Conservation (phyloP, 192 early-diverging fungal genomes). For the Coemansia sp. region DNA sequence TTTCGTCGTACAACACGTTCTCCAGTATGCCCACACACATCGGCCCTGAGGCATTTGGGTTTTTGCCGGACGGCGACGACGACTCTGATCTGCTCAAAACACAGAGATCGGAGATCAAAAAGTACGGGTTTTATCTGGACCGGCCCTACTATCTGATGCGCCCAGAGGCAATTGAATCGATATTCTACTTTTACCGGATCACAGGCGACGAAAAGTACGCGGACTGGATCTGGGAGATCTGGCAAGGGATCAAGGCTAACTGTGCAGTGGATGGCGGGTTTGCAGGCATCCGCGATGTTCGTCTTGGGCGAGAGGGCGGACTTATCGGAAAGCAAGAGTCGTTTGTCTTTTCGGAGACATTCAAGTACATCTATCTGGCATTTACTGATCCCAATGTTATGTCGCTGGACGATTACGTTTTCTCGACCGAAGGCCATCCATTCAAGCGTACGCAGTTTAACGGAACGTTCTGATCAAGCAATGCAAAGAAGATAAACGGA, state of each 20-base stretch:
- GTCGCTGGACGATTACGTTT: conserved; percentile 82
- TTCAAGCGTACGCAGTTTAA: conserved; percentile 56
- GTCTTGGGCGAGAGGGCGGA: conserved; percentile 32
- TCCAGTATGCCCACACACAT: conserved; percentile 49
- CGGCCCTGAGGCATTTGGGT: conserved; percentile 55
- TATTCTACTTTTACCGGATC: conserved; percentile 82
- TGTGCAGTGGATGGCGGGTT: conserved; percentile 66
- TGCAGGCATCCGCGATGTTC: conserved; percentile 57
- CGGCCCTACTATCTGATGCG: conserved; percentile 69
- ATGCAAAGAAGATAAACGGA: too few relatives aligned
- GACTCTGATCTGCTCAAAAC: conserved; percentile 32
- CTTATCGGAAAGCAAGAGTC: conserved; percentile 57
- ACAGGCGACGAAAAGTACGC: conserved; percentile 86
- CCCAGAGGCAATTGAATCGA: conserved; percentile 87
- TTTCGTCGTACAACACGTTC: conserved; percentile 49
- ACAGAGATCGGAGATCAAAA: conserved; percentile 45
- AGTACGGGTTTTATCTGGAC: conserved; percentile 51
- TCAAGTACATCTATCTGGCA: conserved; percentile 94
- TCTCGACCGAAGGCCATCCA: conserved; percentile 96
- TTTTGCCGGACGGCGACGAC: conserved; percentile 41
- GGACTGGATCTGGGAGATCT: conserved; percentile 83
- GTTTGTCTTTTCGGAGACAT: conserved; percentile 93
- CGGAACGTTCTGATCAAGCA: conserved; percentile 47
- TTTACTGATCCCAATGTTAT: conserved; percentile 69
- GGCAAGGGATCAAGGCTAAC: conserved; percentile 83